Conservation (phyloP, 805 yeast species). For the Candida yuanshanica region DNA sequence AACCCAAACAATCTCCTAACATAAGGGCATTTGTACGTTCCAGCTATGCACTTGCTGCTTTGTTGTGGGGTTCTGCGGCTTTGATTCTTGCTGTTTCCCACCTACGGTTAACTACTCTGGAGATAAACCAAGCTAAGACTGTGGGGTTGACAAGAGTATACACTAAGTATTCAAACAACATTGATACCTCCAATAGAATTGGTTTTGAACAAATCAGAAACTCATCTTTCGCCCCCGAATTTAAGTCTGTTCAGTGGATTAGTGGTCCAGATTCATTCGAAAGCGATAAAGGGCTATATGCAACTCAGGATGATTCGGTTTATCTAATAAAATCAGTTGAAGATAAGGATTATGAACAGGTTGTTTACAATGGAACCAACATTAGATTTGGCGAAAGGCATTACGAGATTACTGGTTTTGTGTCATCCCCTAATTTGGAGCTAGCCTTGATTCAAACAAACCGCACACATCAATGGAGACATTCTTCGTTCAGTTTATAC, state of each 20-base stretch:
- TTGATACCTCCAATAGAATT: conserved; percentile 3
- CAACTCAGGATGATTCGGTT: conserved; percentile 40
- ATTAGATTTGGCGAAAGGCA: conserved; percentile 33
- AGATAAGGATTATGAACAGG: conserved; percentile 37
- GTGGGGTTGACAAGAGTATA: conserved; percentile 5
- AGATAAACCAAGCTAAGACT: conserved; percentile 4
- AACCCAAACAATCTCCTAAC: not conserved
- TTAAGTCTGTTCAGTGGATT: conserved; percentile 67
- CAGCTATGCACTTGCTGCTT: conserved; percentile 1
- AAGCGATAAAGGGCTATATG: conserved; percentile 64
- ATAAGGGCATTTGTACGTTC: conserved; percentile 9
- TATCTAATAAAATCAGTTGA: conserved; percentile 49
- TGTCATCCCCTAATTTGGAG: conserved; percentile 62
- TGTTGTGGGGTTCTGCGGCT: conserved; percentile 13
- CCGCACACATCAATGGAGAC: conserved; percentile 54
- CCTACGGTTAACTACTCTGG: conserved; percentile 5
- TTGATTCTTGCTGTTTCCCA: conserved; percentile 7
- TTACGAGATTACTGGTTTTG: conserved; percentile 46
- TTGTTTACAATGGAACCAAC: conserved; percentile 44
- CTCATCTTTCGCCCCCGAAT: conserved; percentile 49
- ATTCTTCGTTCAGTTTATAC: conserved; percentile 39
- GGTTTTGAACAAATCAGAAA: conserved; percentile 43
- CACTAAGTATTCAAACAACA: not conserved
- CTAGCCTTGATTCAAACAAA: conserved; percentile 57
- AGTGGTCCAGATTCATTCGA: conserved; percentile 38